phyloP scores from a whole-genome alignment of 1,284 basidiomycete genomes.

The Ustilago trichophora region DNA sequence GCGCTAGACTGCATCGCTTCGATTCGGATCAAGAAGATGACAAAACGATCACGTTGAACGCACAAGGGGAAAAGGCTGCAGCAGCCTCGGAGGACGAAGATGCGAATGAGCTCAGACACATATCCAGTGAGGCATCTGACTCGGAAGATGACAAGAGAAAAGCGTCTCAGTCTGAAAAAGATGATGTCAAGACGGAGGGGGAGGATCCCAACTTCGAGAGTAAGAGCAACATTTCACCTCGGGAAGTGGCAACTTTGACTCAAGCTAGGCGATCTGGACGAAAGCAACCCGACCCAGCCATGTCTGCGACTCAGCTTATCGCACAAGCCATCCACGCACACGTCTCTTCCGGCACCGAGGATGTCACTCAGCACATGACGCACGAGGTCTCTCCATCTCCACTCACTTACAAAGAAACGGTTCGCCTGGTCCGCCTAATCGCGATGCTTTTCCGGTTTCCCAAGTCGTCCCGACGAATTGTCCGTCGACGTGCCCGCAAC shows the following conservation, averaged over 20 bases:
- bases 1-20: conserved; percentile 13
- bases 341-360: neutral
- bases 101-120: neutral
- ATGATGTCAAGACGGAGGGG: too few species aligned
- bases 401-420: conserved; percentile 36
- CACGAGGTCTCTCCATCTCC: neutral
- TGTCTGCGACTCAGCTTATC: conserved; percentile 7
- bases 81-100: conserved; percentile 14
- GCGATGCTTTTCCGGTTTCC: conserved; percentile 42
- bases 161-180: too few species aligned
- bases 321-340: conserved; percentile 13
- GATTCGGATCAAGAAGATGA: conserved; percentile 12
- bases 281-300: neutral
- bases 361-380: neutral
- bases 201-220: too few species aligned
- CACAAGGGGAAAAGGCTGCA: neutral
- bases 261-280: neutral
- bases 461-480: conserved; percentile 25
- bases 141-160: neutral
- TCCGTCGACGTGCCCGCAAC: neutral
- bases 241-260: neutral
- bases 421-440: conserved; percentile 35
- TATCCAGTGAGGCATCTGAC: conserved; percentile 16
- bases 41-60: neutral
- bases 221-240: too few species aligned